Evolutionary conservation across 192 early-diverging fungal genomes (phyloP).

Genomic region (Globomyces pollinis-pini): DNA sequence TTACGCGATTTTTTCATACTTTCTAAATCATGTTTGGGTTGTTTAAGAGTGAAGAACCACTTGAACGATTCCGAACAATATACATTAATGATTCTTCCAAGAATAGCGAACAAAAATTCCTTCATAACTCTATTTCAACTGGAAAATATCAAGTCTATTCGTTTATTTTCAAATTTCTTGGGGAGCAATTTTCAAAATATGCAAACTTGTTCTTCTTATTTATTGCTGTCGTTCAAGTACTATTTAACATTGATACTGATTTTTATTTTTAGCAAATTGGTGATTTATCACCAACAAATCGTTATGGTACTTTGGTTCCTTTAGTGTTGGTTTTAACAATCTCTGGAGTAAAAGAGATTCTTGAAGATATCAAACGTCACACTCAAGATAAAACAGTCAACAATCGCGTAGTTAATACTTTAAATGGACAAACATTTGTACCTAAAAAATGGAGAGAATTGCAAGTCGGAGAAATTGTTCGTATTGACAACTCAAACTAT

Average conservation of each 20-base stretch:
- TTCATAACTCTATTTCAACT: constrained; percentile 90
- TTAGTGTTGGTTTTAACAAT: constrained; percentile 77
- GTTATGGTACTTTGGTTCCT: constrained; percentile 77
- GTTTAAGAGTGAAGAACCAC: too few relatives aligned
- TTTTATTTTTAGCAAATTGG: constrained; percentile 75
- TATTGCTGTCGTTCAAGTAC: constrained; percentile 87
- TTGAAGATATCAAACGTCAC: constrained; percentile 68
- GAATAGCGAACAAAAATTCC: constrained; percentile 72
- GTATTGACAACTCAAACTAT: constrained; percentile 77
- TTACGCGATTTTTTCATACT: too few relatives aligned
- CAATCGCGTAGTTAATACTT: constrained; percentile 29
- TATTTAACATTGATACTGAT: too few relatives aligned
- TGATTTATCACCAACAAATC: constrained; percentile 87
- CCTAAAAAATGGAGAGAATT: constrained; percentile 72
- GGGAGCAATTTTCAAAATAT: constrained; percentile 97
- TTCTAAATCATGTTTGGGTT: too few relatives aligned
- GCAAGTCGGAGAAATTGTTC: constrained; percentile 86
- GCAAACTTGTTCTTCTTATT: constrained; percentile 99
- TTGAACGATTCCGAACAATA: constrained; percentile 67
- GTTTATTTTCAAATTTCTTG: constrained; percentile 91
- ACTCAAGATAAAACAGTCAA: constrained; percentile 39
- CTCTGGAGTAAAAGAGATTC: constrained; percentile 88
- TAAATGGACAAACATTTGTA: constrained; percentile 53
- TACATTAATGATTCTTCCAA: constrained; percentile 77
- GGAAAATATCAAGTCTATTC: constrained; percentile 93